These are phyloP conservation scores for Pyronema omphalodes DNA, from an alignment of 495 filamentous ascomycete species.

Conservation along the genomic window DNA sequence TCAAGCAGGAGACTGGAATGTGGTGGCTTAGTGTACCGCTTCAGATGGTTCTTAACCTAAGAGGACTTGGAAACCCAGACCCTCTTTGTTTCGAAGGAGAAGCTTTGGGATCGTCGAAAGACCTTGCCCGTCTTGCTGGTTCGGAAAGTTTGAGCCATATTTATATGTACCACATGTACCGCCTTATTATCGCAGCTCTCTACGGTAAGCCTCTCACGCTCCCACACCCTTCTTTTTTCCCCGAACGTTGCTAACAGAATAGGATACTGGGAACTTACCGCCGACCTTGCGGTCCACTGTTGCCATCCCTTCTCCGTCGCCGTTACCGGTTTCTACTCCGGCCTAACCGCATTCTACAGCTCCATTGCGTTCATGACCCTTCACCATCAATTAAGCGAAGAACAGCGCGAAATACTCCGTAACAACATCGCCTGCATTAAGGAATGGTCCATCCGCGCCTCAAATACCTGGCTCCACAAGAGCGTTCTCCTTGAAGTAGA, in stretches of 20 bases:
- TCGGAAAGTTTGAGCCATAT: constrained; percentile 25
- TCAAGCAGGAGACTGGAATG: constrained; percentile 23
- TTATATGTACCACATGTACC: constrained; percentile 24
- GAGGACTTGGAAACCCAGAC: constrained; percentile 21
- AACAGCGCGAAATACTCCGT: constrained; percentile 16
- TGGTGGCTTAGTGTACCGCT: constrained; percentile 23
- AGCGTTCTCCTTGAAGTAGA: constrained; percentile 20
- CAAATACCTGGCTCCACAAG: constrained; percentile 22
- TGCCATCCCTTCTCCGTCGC: constrained; percentile 18
- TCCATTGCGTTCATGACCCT: constrained; percentile 20
- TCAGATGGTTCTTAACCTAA: constrained; percentile 22
- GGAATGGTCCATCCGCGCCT: constrained; percentile 18
- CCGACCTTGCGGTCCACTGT: constrained; percentile 18
- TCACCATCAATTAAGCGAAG: constrained; percentile 14
- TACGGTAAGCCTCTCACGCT: constrained; percentile 6
- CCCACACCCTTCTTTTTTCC: background rate
- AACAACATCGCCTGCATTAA: constrained; percentile 18
- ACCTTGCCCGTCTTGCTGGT: constrained; percentile 11
- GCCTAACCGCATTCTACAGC: constrained; percentile 21
- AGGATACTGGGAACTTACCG: constrained; percentile 17
- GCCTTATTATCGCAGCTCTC: constrained; percentile 21
- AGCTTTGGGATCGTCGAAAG: constrained; percentile 8
- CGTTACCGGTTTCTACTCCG: constrained; percentile 18
- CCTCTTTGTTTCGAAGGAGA: constrained; percentile 23
- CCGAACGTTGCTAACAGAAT: background rate